These are phyloP conservation scores for Epichloe aotearoae DNA, from an alignment of 2,329 filamentous ascomycete species.

Conservation along the genomic window DNA sequence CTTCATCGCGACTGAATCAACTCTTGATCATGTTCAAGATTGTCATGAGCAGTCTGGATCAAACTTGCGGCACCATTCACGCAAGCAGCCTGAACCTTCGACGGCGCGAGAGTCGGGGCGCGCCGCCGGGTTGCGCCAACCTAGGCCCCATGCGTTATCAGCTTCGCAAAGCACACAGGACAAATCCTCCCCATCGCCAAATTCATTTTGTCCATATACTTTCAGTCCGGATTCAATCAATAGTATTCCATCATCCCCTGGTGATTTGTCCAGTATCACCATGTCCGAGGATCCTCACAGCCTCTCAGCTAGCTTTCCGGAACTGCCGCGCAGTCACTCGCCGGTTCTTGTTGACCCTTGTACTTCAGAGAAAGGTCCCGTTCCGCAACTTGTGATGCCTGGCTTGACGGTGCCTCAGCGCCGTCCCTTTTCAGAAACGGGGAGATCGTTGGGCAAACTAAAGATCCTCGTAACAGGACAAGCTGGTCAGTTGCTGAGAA, in stretches of 20 bases:
- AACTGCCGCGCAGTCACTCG: constrained; percentile 10
- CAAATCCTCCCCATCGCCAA: constrained; percentile 14
- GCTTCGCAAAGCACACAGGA: constrained; percentile 6
- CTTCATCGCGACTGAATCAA: constrained; percentile 22
- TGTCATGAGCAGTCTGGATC: background rate
- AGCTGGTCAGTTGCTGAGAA: constrained; percentile 38
- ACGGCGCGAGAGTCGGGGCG: background rate
- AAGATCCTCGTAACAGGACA: constrained; percentile 81
- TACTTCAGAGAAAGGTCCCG: constrained; percentile 11
- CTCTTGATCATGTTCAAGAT: constrained; percentile 15
- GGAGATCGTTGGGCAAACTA: constrained; percentile 70
- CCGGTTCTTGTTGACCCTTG: constrained; percentile 9
- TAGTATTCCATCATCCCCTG: constrained; percentile 38
- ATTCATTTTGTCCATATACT: constrained; percentile 13
- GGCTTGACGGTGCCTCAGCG: constrained; percentile 83
- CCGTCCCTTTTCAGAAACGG: constrained; percentile 77
- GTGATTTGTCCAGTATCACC: constrained; percentile 36
- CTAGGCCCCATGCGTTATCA: constrained; percentile 1
- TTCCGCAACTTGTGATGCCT: constrained; percentile 90
- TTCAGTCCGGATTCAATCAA: constrained; percentile 20
- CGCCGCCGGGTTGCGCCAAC: background rate
- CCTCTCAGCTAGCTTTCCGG: constrained; percentile 11
- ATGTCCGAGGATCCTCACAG: constrained; percentile 17
- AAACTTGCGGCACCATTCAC: constrained; percentile 7
- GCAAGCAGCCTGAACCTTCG: constrained; percentile 10